Conservation (phyloP, 768 basidiomycete species). For the Pleurotus tuoliensis region DNA sequence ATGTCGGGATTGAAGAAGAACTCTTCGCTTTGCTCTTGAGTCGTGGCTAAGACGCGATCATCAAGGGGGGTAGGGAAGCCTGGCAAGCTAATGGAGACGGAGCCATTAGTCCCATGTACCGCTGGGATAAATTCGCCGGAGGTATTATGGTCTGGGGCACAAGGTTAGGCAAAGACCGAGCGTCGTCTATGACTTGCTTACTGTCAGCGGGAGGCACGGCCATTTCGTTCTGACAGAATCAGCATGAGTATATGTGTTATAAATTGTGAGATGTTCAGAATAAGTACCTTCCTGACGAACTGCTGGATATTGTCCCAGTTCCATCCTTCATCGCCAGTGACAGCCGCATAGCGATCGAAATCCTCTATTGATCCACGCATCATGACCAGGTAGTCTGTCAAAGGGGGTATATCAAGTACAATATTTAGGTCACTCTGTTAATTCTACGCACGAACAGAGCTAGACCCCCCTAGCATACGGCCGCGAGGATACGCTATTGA, state of each 20-base stretch:
- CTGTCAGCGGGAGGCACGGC: slow-evolving; percentile 32
- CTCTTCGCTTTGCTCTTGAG: slow-evolving; percentile 25
- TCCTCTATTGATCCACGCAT: slow-evolving; percentile 31
- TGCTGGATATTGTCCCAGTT: slow-evolving; percentile 31
- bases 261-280: slow-evolving; percentile 19
- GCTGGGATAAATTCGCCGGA: slow-evolving; percentile 32
- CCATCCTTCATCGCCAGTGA: slow-evolving; percentile 34
- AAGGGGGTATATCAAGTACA: neutral
- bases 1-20: slow-evolving; percentile 33
- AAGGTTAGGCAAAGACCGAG: neutral
- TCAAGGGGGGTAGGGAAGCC: slow-evolving; percentile 27
- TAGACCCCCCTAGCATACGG: slow-evolving; percentile 26
- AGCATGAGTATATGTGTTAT: slow-evolving; percentile 21
- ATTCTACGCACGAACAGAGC: slow-evolving; percentile 24
- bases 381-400: slow-evolving; percentile 18
- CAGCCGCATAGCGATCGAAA: slow-evolving; percentile 27
- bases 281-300: slow-evolving; percentile 26
- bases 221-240: slow-evolving; percentile 28
- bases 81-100: slow-evolving; percentile 26
- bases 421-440: neutral
- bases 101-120: slow-evolving; percentile 31
- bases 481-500: slow-evolving; percentile 24
- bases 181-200: neutral
- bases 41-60: slow-evolving; percentile 31
- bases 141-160: slow-evolving; percentile 23